Conservation (phyloP, 2,329 filamentous ascomycete genomes). For the Ceratocystis diversiconidia region DNA sequence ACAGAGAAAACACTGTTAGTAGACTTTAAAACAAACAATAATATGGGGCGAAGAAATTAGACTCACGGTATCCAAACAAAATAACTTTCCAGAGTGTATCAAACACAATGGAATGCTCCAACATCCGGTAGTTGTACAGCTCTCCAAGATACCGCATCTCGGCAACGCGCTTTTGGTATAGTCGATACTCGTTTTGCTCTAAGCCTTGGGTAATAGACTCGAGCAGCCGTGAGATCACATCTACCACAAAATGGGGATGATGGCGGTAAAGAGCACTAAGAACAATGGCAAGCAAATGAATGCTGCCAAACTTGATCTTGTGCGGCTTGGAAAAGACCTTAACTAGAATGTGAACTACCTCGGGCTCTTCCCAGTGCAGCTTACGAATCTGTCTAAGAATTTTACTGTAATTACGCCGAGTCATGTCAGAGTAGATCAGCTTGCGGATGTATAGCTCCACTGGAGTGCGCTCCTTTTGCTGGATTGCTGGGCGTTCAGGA, state of each 20-base stretch:
- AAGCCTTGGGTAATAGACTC: constrained; percentile 79
- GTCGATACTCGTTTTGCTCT: constrained; percentile 94
- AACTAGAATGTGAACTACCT: constrained; percentile 65
- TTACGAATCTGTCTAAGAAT: constrained; percentile 88
- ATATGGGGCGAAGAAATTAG: not conserved
- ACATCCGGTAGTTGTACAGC: constrained; percentile 92
- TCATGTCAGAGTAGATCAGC: constrained; percentile 84
- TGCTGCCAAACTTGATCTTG: constrained; percentile 95
- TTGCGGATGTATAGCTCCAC: constrained; percentile 88
- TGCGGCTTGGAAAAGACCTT: constrained; percentile 93
- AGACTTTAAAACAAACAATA: not conserved
- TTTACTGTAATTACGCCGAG: constrained; percentile 84
- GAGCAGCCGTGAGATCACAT: constrained; percentile 80
- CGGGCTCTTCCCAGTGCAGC: constrained; percentile 90
- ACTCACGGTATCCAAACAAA: constrained; percentile 70
- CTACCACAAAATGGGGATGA: constrained; percentile 78
- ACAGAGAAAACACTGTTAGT: constrained; percentile 16
- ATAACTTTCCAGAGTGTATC: constrained; percentile 89
- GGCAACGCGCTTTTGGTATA: constrained; percentile 84
- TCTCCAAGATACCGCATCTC: constrained; percentile 95
- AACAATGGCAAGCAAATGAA: constrained; percentile 82
- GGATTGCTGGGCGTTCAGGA: constrained; percentile 80
- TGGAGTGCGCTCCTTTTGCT: constrained; percentile 90
- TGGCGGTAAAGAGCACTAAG: constrained; percentile 81
- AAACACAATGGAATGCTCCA: constrained; percentile 90